phyloP scores from a whole-genome alignment of 2,329 filamentous ascomycete genomes.

The Xylariaceae sp. region DNA sequence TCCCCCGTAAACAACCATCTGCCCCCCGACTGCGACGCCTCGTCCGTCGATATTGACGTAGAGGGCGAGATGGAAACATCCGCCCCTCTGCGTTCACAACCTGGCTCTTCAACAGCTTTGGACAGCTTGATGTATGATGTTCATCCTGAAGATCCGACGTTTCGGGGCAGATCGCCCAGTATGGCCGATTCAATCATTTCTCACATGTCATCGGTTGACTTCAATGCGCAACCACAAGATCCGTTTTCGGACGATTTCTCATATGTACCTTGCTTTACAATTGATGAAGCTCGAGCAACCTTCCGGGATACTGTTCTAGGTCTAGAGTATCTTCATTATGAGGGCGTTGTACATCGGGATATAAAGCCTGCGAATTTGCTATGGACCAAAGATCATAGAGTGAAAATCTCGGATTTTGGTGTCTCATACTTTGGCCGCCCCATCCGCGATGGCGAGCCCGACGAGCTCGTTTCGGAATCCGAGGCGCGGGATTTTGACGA shows the following conservation, averaged over 20 bases:
- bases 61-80: constrained; percentile 49
- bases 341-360: constrained; percentile 77
- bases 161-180: constrained; percentile 68
- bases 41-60: constrained; percentile 35
- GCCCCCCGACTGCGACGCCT: constrained; percentile 33
- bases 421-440: constrained; percentile 94
- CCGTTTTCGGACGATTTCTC: constrained; percentile 80
- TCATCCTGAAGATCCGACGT: constrained; percentile 53
- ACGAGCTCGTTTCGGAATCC: constrained; percentile 69
- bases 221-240: constrained; percentile 52
- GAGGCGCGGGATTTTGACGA: constrained; percentile 86
- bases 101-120: constrained; percentile 52
- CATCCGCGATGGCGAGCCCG: constrained; percentile 73
- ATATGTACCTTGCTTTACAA: constrained; percentile 88
- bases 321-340: constrained; percentile 86
- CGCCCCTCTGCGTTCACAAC: constrained; percentile 47
- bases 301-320: constrained; percentile 93
- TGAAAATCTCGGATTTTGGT: constrained; percentile 98
- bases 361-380: constrained; percentile 89
- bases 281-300: constrained; percentile 72
- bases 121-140: constrained; percentile 75
- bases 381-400: constrained; percentile 74
- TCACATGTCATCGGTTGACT: constrained; percentile 61
- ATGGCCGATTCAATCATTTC: constrained; percentile 72
- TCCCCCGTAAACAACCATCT: constrained; percentile 31